Percentiles rank a stretch among this genome's conserved stretches.
Evolutionary conservation across 2,329 filamentous ascomycete species (phyloP).

Genomic region (Scedosporium aurantiacum): DNA sequence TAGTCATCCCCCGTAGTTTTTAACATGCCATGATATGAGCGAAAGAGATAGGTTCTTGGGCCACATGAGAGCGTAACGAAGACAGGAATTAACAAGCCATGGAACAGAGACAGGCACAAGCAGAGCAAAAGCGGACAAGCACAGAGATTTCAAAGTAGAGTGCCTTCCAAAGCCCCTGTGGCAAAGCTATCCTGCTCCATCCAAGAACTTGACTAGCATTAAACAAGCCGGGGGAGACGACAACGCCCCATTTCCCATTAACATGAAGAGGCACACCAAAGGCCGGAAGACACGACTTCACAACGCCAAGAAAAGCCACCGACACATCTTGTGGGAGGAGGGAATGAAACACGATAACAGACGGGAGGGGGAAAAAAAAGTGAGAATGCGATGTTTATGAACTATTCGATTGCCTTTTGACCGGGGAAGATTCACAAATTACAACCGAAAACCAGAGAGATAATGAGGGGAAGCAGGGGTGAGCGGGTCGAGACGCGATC

Average conservation of each 20-base stretch:
- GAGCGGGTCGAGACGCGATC: conserved; percentile 6
- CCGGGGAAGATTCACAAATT: conserved; percentile 41
- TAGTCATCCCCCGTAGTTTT: neutral
- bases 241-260: conserved; percentile 6
- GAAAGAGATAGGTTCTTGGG: conserved; percentile 4
- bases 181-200: neutral
- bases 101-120: neutral
- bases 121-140: neutral
- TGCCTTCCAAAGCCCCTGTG: neutral
- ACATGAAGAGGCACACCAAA: neutral
- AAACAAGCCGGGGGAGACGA: neutral
- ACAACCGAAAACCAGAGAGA: conserved; percentile 42
- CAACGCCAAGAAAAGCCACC: conserved; percentile 2
- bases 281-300: neutral
- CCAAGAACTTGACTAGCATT: neutral
- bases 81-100: neutral
- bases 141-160: neutral
- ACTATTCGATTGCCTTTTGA: conserved; percentile 45
- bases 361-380: conserved; percentile 15
- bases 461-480: conserved; percentile 8
- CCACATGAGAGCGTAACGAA: conserved; percentile 5
- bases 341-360: conserved; percentile 14
- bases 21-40: neutral
- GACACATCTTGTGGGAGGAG: neutral
- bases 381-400: conserved; percentile 29